These are phyloP conservation scores for Phytophthora cryptogea DNA, from an alignment of 352 stramenopile species.

Conservation along the genomic window DNA sequence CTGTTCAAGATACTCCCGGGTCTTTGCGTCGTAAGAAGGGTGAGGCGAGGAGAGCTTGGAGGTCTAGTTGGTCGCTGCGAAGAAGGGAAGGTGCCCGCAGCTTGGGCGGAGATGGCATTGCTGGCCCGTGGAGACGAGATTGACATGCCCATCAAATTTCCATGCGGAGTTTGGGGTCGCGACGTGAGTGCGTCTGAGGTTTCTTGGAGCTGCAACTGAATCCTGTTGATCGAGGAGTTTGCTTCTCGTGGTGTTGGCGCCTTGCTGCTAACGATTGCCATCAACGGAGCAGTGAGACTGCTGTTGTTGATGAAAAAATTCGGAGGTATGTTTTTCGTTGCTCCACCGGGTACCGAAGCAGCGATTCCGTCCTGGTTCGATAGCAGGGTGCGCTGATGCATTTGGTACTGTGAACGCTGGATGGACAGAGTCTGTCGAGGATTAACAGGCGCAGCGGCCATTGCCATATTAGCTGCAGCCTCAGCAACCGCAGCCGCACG, in stretches of 20 bases:
- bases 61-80: conserved; percentile 17
- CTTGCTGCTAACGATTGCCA: conserved; percentile 35
- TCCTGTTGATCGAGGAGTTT: conserved; percentile 11
- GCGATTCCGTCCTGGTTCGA: conserved; percentile 6
- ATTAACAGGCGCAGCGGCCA: conserved; percentile 7
- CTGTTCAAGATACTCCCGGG: conserved; percentile 16
- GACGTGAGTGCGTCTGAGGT: background rate
- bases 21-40: conserved; percentile 1
- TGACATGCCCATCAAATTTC: conserved; percentile 9
- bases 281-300: conserved; percentile 34
- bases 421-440: conserved; percentile 11
- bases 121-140: conserved; percentile 22
- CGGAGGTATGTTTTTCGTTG: conserved; percentile 16
- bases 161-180: conserved; percentile 23
- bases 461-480: conserved; percentile 29
- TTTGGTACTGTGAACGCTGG: conserved; percentile 14
- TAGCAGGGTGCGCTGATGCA: conserved; percentile 15
- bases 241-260: conserved; percentile 15
- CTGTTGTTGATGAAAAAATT: conserved; percentile 33
- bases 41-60: conserved; percentile 20
- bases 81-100: conserved; percentile 20
- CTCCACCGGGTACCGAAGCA: conserved; percentile 3
- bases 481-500: conserved; percentile 28
- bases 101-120: conserved; percentile 14
- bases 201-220: conserved; percentile 27